These are phyloP conservation scores for Plasmodium inui DNA, from an alignment of 169 alveolate species.

Conservation along the genomic window DNA sequence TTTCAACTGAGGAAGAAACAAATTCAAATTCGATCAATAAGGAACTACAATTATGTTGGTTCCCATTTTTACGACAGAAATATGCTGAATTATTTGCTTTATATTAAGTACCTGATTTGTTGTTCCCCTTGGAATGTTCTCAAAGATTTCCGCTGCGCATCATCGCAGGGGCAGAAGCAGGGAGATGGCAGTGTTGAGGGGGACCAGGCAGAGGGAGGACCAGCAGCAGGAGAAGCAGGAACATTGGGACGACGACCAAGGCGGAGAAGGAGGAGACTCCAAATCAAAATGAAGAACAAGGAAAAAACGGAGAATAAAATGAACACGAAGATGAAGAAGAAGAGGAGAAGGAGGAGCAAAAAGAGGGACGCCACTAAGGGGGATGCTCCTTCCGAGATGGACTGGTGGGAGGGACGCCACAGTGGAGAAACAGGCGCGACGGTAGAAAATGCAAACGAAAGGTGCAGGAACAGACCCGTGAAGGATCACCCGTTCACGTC, in stretches of 20 bases:
- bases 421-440: background rate
- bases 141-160: slow-evolving; percentile 24
- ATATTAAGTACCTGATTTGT: slow-evolving; percentile 47
- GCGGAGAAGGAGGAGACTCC: background rate
- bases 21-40: background rate
- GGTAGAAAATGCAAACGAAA: background rate
- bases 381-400: background rate
- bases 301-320: background rate
- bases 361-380: background rate
- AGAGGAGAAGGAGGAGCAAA: slow-evolving; percentile 1
- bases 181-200: background rate
- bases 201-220: background rate
- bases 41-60: slow-evolving; percentile 30
- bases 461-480: background rate
- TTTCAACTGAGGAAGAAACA: slow-evolving; percentile 22
- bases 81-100: slow-evolving; percentile 34
- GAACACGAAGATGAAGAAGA: background rate
- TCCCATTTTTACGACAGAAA: slow-evolving; percentile 28
- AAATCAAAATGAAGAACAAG: background rate
- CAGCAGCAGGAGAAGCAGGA: slow-evolving; percentile 8
- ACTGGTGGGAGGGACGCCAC: background rate
- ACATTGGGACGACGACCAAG: background rate
- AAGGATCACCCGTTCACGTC: background rate
- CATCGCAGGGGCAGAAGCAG: background rate
- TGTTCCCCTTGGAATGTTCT: slow-evolving; percentile 65